Evolutionary conservation across 495 filamentous ascomycete genomes (phyloP).

Genomic region (Emericellopsis terricola): DNA sequence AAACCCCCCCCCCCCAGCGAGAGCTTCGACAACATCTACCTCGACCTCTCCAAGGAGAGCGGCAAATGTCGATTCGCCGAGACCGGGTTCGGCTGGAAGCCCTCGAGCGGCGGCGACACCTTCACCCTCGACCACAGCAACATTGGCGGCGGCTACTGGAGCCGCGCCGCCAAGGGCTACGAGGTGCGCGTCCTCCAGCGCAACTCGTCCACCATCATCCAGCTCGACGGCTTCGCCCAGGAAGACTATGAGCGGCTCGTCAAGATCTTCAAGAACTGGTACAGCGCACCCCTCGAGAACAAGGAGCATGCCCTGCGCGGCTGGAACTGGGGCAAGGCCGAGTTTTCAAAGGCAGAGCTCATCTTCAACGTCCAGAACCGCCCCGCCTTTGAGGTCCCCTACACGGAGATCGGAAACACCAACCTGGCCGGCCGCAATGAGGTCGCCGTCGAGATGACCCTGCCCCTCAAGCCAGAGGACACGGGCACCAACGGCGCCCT

Average conservation of each 20-base stretch:
- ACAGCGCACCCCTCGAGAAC: conserved; percentile 77
- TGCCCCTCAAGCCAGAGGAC: conserved; percentile 44
- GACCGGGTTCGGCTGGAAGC: conserved; percentile 86
- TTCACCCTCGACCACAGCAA: conserved; percentile 78
- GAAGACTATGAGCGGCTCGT: conserved; percentile 84
- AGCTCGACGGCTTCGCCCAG: conserved; percentile 86
- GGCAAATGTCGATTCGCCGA: conserved; percentile 91
- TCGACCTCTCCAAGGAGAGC: conserved; percentile 77
- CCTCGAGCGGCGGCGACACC: conserved; percentile 67
- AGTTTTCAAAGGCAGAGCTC: conserved; percentile 89
- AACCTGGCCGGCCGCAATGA: conserved; percentile 97
- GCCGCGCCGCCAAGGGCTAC: conserved; percentile 75
- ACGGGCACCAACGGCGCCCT: conserved; percentile 56
- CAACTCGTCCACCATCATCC: conserved; percentile 58
- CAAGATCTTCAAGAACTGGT: conserved; percentile 92
- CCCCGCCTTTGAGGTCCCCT: conserved; percentile 93
- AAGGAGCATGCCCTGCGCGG: conserved; percentile 89
- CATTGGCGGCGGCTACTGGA: conserved; percentile 82
- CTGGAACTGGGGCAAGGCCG: conserved; percentile 99
- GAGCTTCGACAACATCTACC: conserved; percentile 88
- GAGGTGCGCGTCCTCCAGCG: conserved; percentile 81
- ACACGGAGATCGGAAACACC: conserved; percentile 93
- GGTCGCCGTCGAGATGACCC: conserved; percentile 83
- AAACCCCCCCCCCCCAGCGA: conserved; percentile 38
- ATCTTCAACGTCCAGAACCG: conserved; percentile 93